Evolutionary conservation across 164 flowering plant species (phyloP).

Genomic region (Berberis thunbergii): DNA sequence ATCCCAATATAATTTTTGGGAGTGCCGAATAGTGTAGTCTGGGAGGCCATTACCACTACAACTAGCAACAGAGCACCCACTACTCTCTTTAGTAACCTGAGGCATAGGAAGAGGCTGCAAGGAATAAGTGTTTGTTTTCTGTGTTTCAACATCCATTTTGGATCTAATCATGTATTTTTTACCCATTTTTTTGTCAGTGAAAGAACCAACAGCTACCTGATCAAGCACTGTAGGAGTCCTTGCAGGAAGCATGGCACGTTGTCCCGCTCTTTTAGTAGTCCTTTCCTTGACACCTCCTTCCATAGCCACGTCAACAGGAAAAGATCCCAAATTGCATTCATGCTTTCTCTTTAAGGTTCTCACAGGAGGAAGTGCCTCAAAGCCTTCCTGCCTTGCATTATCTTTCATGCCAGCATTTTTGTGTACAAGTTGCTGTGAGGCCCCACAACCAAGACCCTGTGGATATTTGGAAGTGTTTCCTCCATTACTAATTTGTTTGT

Average conservation of each 20-base stretch:
- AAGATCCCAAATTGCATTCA: neutral
- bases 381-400: neutral
- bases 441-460: constrained; percentile 3
- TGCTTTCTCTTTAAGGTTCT: constrained; percentile 5
- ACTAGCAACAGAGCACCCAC: constrained; percentile 29
- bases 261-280: constrained; percentile 3
- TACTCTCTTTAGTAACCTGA: constrained; percentile 14
- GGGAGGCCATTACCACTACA: constrained; percentile 22
- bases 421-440: neutral
- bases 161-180: constrained; percentile 10
- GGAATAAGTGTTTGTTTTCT: constrained; percentile 4
- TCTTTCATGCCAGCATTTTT: constrained; percentile 2
- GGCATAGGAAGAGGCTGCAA: constrained; percentile 4
- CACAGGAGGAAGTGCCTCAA: neutral
- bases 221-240: constrained; percentile 1
- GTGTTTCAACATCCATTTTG: constrained; percentile 8
- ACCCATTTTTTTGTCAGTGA: constrained; percentile 8
- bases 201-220: constrained; percentile 16
- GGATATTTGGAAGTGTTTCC: neutral
- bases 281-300: neutral
- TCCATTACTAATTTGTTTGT: neutral
- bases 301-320: neutral
- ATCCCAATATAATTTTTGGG: constrained; percentile 4
- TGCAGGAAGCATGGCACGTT: neutral
- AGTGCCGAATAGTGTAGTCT: constrained; percentile 3